A percentile compares a stretch with the other conserved stretches of the same genome.
These are phyloP conservation scores for Sclerotinia subarctica DNA, from an alignment of 2,329 filamentous ascomycete species.

Conservation along the genomic window DNA sequence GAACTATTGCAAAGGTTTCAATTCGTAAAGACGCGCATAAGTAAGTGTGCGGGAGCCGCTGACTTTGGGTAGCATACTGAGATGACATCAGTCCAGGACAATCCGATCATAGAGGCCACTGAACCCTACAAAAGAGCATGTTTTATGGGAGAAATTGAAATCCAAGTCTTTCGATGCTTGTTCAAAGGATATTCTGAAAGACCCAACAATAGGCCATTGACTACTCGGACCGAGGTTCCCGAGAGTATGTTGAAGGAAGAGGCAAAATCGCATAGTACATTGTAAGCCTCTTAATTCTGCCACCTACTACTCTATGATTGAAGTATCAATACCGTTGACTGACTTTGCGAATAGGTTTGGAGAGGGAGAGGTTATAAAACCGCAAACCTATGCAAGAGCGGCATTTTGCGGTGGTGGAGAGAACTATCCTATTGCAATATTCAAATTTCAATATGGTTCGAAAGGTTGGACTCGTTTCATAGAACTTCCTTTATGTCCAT, in stretches of 20 bases:
- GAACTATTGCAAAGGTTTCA: not conserved
- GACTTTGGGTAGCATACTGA: not conserved
- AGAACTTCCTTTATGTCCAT: not conserved
- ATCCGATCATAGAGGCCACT: not conserved
- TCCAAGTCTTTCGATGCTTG: not conserved
- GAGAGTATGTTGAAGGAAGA: not conserved
- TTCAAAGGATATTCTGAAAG: not conserved
- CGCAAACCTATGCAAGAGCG: not conserved
- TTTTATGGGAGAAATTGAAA: not conserved
- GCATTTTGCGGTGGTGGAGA: not conserved
- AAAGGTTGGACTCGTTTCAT: not conserved
- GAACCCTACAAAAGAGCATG: not conserved
- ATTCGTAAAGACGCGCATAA: not conserved
- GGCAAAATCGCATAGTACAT: constrained; percentile 11
- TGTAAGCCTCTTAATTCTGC: not conserved
- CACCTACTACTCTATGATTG: not conserved
- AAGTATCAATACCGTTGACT: not conserved
- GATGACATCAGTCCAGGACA: not conserved
- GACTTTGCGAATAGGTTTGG: not conserved
- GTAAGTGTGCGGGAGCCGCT: not conserved
- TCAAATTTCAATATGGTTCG: constrained; percentile 8
- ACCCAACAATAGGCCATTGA: not conserved
- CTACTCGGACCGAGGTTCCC: not conserved
- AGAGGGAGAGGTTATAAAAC: not conserved
- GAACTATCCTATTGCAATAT: constrained; percentile 11